Percentiles rank a stretch among this genome's conserved stretches.
phyloP scores from a whole-genome alignment of 768 basidiomycete species.

The Clitopilus passeckerianus region DNA sequence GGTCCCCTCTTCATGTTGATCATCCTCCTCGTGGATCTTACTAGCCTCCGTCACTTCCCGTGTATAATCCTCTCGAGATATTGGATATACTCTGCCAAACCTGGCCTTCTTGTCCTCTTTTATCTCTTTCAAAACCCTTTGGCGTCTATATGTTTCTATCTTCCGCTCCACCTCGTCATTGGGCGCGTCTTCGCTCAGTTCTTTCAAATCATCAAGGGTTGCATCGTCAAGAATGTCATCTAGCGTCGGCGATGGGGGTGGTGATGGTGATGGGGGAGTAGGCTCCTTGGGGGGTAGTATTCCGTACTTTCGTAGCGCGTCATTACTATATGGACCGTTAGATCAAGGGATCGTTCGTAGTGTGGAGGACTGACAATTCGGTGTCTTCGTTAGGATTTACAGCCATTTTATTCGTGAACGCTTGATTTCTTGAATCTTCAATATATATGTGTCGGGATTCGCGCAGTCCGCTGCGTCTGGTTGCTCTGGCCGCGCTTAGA shows the following conservation, averaged over 20 bases:
- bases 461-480: not conserved
- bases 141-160: slow-evolving; percentile 60
- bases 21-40: slow-evolving; percentile 57
- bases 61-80: slow-evolving; percentile 91
- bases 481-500: not conserved
- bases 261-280: slow-evolving; percentile 73
- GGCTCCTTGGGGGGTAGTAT: slow-evolving; percentile 76
- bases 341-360: not conserved
- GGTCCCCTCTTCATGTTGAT: slow-evolving; percentile 69
- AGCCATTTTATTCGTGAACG: slow-evolving; percentile 38
- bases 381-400: slow-evolving; percentile 89
- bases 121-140: slow-evolving; percentile 61
- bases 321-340: slow-evolving; percentile 58
- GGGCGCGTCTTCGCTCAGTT: slow-evolving; percentile 64
- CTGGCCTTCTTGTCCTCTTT: slow-evolving; percentile 53
- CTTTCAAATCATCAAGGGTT: slow-evolving; percentile 56
- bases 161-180: slow-evolving; percentile 76
- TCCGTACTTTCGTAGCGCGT: slow-evolving; percentile 88
- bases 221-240: slow-evolving; percentile 64
- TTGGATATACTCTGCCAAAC: slow-evolving; percentile 85
- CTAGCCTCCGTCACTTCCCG: slow-evolving; percentile 95
- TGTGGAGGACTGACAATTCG: slow-evolving; percentile 69
- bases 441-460: not conserved
- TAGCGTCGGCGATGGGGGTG: slow-evolving; percentile 71
- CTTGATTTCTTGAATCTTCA: not conserved